phyloP scores from a whole-genome alignment of 176 grass and related monocot species.

The Aegilops tauschii region DNA sequence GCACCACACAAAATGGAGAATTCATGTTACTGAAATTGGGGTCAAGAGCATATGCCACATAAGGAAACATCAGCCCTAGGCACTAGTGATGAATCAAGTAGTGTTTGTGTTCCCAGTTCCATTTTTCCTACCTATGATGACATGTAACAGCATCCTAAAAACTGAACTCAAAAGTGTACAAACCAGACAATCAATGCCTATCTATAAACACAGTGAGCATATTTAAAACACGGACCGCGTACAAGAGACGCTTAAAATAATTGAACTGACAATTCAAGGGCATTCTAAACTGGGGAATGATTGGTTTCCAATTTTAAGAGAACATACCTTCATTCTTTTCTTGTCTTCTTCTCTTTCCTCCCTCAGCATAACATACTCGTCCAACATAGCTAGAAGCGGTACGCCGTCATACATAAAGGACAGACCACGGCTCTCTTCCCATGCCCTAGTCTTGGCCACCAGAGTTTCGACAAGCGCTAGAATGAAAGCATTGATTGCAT shows the following conservation, averaged over 20 bases:
- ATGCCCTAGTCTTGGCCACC: conserved; percentile 80
- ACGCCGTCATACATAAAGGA: conserved; percentile 98
- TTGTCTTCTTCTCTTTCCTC: conserved; percentile 99
- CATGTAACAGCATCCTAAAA: not conserved
- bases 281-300: not conserved
- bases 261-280: not conserved
- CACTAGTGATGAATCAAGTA: not conserved
- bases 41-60: not conserved
- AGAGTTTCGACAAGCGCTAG: conserved; percentile 94
- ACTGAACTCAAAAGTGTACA: not conserved
- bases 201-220: not conserved
- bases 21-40: not conserved
- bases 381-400: conserved; percentile 93
- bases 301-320: conserved; percentile 6
- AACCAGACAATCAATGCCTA: not conserved
- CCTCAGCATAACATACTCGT: conserved; percentile 96
- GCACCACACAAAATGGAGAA: not conserved
- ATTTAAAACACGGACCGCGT: not conserved
- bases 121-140: not conserved
- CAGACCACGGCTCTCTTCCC: conserved; percentile 76
- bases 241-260: not conserved
- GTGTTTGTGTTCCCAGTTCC: not conserved
- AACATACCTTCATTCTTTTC: conserved; percentile 74
- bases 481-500: conserved; percentile 34
- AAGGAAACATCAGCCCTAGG: not conserved